These are phyloP conservation scores for Xylaria arbuscula DNA, from an alignment of 2,329 filamentous ascomycete genomes.

Conservation along the genomic window DNA sequence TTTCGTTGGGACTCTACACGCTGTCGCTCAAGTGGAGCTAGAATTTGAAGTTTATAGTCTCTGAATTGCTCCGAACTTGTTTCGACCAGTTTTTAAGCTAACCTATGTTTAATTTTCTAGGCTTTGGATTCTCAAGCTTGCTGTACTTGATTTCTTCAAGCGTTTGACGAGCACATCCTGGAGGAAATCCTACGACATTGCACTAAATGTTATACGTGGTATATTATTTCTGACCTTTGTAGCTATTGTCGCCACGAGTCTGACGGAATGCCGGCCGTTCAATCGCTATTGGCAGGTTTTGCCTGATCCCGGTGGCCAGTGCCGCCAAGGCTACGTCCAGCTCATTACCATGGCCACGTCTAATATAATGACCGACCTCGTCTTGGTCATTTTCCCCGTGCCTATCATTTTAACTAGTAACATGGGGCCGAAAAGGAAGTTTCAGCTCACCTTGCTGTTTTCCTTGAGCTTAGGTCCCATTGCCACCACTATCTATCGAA, in stretches of 20 bases:
- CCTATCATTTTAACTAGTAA: constrained; percentile 84
- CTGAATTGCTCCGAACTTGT: constrained; percentile 1
- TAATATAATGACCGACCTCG: constrained; percentile 88
- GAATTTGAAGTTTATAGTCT: neutral
- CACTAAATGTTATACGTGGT: constrained; percentile 77
- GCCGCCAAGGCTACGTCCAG: constrained; percentile 87
- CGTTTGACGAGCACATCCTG: constrained; percentile 86
- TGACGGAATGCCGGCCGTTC: constrained; percentile 85
- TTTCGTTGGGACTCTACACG: neutral
- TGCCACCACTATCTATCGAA: constrained; percentile 80
- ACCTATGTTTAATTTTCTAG: constrained; percentile 57
- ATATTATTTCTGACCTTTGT: constrained; percentile 83
- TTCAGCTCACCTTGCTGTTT: constrained; percentile 83
- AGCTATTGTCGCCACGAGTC: constrained; percentile 81
- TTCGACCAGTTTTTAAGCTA: constrained; percentile 25
- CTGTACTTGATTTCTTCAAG: constrained; percentile 90
- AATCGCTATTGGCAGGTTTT: constrained; percentile 80
- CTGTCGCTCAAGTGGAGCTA: neutral
- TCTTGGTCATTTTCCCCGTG: constrained; percentile 89
- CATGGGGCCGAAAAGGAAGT: constrained; percentile 80
- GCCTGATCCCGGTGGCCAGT: constrained; percentile 87
- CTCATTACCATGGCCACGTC: constrained; percentile 89
- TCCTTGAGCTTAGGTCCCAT: constrained; percentile 85
- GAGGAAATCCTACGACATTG: constrained; percentile 78
- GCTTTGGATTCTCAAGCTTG: constrained; percentile 91